Conservation (phyloP, 176 grass and related monocot genomes). For the Rhynchospora pubera region DNA sequence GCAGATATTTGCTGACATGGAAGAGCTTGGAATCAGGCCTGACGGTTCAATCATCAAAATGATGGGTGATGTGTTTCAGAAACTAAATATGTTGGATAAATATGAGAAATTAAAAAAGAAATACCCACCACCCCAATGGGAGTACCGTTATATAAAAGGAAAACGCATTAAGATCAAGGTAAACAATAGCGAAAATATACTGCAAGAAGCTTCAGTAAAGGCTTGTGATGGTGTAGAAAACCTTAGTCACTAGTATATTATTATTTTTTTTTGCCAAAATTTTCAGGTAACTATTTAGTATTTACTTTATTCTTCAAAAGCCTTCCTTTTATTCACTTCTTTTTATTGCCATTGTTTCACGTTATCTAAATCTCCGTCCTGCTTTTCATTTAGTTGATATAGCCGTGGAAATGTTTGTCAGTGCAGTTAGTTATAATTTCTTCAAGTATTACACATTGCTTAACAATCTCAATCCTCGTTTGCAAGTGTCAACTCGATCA, state of each 20-base stretch:
- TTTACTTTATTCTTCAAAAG: too few species aligned
- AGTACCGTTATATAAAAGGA: conserved; percentile 73
- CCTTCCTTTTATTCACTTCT: too few species aligned
- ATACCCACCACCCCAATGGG: conserved; percentile 78
- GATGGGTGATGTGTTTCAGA: conserved; percentile 69
- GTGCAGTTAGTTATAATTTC: too few species aligned
- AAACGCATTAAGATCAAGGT: conserved; percentile 74
- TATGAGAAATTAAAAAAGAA: conserved; percentile 75
- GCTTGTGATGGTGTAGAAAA: background rate
- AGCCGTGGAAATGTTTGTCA: too few species aligned
- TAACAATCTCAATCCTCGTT: too few species aligned
- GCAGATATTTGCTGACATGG: conserved; percentile 96
- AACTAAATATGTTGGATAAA: conserved; percentile 84
- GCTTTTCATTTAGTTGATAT: too few species aligned
- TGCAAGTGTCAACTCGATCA: too few species aligned
- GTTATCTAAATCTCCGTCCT: too few species aligned
- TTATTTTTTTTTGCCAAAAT: too few species aligned
- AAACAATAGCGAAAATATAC: conserved; percentile 24
- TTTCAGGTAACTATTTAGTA: too few species aligned
- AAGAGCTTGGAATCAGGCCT: conserved; percentile 81
- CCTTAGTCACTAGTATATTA: background rate
- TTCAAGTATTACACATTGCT: too few species aligned
- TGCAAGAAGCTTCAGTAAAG: conserved; percentile 5
- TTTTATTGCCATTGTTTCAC: too few species aligned
- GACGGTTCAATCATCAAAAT: conserved; percentile 71